Conservation (phyloP, 2,329 filamentous ascomycete genomes). For the Parastagonospora avenae region DNA sequence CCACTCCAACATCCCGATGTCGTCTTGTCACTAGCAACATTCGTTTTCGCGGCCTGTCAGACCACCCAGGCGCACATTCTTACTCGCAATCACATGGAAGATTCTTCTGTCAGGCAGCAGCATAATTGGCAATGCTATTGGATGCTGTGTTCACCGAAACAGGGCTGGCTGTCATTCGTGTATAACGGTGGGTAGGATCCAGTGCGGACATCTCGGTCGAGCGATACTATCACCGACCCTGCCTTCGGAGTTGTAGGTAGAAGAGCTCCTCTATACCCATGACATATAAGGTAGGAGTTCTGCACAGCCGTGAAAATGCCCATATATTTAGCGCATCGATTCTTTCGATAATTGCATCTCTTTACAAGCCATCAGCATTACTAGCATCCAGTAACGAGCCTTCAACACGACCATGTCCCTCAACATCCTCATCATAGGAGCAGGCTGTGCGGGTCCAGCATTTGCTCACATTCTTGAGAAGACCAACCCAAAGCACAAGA, state of each 20-base stretch:
- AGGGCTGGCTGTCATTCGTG: neutral
- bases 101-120: constrained; percentile 1
- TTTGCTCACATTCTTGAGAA: constrained; percentile 58
- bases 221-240: neutral
- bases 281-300: neutral
- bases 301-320: too few species aligned
- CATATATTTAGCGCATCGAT: too few species aligned
- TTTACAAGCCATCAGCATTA: neutral
- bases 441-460: constrained; percentile 39
- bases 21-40: neutral
- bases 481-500: constrained; percentile 40
- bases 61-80: too few species aligned
- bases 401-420: constrained; percentile 7
- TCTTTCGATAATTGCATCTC: too few species aligned
- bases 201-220: neutral
- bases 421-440: constrained; percentile 37
- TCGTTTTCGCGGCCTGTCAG: neutral
- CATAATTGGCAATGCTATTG: neutral
- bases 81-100: neutral
- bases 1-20: neutral
- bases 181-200: neutral
- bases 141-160: neutral
- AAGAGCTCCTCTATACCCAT: too few species aligned
- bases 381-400: constrained; percentile 6
- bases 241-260: neutral